Evolutionary conservation across 768 basidiomycete genomes (phyloP).

Genomic region (Saitozyma sp.): DNA sequence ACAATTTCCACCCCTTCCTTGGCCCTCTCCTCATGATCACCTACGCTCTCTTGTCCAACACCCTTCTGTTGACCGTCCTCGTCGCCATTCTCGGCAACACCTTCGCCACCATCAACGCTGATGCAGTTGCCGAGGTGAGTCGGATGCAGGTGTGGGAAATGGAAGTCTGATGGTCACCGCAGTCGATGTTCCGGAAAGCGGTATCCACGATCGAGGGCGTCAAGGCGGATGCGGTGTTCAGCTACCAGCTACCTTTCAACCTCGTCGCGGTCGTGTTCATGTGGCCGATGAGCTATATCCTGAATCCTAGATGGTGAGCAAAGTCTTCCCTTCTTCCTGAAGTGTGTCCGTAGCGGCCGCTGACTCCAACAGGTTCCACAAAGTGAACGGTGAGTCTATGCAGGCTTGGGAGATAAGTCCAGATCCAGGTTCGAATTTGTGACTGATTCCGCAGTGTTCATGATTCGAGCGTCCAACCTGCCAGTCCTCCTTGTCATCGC

Average conservation of each 20-base stretch:
- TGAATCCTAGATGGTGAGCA: conserved; percentile 76
- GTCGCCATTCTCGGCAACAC: conserved; percentile 82
- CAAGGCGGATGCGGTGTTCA: conserved; percentile 76
- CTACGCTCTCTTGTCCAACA: conserved; percentile 90
- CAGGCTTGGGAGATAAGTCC: too few relatives aligned
- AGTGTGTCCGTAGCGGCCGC: not conserved
- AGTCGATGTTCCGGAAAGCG: conserved; percentile 94
- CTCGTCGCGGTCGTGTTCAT: conserved; percentile 80
- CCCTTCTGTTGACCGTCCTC: conserved; percentile 71
- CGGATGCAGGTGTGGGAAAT: not conserved
- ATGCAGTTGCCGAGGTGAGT: conserved; percentile 83
- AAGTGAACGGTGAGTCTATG: conserved; percentile 59
- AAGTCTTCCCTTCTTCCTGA: conserved; percentile 6
- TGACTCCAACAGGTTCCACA: conserved; percentile 66
- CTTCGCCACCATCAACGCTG: conserved; percentile 87
- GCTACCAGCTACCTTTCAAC: conserved; percentile 92
- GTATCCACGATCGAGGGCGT: conserved; percentile 91
- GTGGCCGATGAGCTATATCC: conserved; percentile 78
- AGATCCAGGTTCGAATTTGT: not conserved
- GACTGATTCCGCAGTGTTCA: conserved; percentile 20
- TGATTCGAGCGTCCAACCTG: conserved; percentile 65
- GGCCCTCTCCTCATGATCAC: conserved; percentile 75
- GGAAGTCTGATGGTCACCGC: conserved; percentile 12
- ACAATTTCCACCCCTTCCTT: conserved; percentile 76
- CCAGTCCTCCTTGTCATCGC: conserved; percentile 79